Evolutionary conservation across 2,329 filamentous ascomycete species (phyloP).

Genomic region (Thielaviopsis populi): DNA sequence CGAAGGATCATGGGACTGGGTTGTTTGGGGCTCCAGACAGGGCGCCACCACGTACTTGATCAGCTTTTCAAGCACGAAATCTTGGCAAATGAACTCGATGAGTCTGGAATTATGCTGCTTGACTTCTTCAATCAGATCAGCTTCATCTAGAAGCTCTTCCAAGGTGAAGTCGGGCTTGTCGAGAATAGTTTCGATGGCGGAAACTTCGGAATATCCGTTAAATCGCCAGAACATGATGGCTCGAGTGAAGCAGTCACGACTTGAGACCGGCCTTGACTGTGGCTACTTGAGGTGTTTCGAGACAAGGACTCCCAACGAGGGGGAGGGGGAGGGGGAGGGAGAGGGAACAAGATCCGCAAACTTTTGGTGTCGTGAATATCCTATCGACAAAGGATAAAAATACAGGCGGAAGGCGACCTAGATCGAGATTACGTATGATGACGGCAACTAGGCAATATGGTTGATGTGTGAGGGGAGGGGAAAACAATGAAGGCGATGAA

Average conservation of each 20-base stretch:
- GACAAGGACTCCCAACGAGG: neutral
- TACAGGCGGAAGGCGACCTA: neutral
- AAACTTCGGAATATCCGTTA: conserved; percentile 95
- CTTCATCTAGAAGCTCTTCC: conserved; percentile 90
- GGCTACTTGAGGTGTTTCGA: neutral
- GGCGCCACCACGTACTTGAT: conserved; percentile 86
- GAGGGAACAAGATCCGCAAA: neutral
- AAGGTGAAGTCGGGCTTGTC: conserved; percentile 92
- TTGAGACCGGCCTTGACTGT: conserved; percentile 21
- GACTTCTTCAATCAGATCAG: conserved; percentile 89
- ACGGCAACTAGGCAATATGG: neutral
- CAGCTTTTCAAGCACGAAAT: conserved; percentile 67
- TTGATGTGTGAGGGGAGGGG: neutral
- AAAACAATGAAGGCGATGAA: neutral
- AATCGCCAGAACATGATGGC: conserved; percentile 98
- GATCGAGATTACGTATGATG: neutral
- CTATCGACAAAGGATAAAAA: neutral
- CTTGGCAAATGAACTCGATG: conserved; percentile 86
- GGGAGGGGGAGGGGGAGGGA: neutral
- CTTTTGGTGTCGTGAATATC: neutral
- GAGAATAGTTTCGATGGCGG: conserved; percentile 88
- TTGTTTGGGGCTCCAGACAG: conserved; percentile 42
- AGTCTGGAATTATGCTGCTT: conserved; percentile 98
- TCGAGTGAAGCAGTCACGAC: conserved; percentile 21
- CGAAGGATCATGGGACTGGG: conserved; percentile 32